Evolutionary conservation across 2,329 filamentous ascomycete genomes (phyloP), one percentile per base, ranked within the genome.

Genomic region (Emmonsia crescens): DNA sequence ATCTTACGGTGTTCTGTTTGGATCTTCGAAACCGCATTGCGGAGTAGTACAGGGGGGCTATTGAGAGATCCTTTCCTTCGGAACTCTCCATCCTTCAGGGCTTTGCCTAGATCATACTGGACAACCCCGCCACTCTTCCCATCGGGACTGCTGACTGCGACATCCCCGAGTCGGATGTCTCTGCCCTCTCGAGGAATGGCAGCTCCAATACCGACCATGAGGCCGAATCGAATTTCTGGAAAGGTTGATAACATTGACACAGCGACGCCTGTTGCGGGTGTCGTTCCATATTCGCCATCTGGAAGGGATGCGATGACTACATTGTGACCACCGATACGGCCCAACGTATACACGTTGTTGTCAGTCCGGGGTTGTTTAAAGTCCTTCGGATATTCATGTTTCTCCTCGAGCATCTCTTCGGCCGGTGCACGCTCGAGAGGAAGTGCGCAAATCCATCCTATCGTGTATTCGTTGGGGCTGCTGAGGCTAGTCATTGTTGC

Each of bases 81-180:
- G 4, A 71, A 65, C 3, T 62, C 14, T 36, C 66, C 67, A 24
- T 66, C 62, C 14, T 33, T 59, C 1, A 67, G 9, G 2, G 61
- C 54, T 61, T 72, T 72, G 2, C 69, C 67, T n/a, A 66, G 58
- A 48, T 72, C 71, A 59, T 69, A 71, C 57, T 73, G 70, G 12
- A 72, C 64, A 16, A 72, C 68, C 2, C 71, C 71, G 21, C 63
- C 61, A 19, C 29, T 57, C 0, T 29, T 51, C 1, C 52, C 61
- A 14, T 64, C 62, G 14, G 68, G 68, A 42, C 56, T 61, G 57
- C 66, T 65, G 27, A 67, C 62, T 46, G 64, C 65, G 14, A 67
- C 61, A 36, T 57, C 55, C 21, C 71, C 70, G 1, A 72, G 60
- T 5, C 69, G 69, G 46, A 72, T 64, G 60, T 71, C 68, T 14